Conservation (phyloP, 2,329 filamentous ascomycete genomes). For the Trematosphaeria pertusa region DNA sequence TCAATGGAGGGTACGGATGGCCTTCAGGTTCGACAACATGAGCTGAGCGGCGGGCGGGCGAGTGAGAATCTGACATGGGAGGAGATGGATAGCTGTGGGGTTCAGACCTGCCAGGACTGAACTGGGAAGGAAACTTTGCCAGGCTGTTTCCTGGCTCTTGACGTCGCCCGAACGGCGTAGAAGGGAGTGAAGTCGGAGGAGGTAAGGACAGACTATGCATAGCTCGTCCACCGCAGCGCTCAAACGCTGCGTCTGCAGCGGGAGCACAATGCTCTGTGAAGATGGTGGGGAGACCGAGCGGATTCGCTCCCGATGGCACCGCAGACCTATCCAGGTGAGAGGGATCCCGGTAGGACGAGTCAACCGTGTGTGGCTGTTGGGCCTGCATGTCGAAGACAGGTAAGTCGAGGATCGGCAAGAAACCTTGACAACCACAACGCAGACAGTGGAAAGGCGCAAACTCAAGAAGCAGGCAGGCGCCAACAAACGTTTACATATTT, state of each 20-base stretch:
- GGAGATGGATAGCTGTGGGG: slow-evolving; percentile 55
- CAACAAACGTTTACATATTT: slow-evolving; percentile 25
- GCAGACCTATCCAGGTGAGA: slow-evolving; percentile 26
- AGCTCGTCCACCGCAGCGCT: slow-evolving; percentile 46
- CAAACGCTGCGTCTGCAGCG: slow-evolving; percentile 44
- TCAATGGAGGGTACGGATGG: slow-evolving; percentile 34
- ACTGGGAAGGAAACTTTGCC: slow-evolving; percentile 41
- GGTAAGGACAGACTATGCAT: slow-evolving; percentile 52
- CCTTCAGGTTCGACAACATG: slow-evolving; percentile 42
- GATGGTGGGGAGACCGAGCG: slow-evolving; percentile 26
- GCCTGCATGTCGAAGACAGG: slow-evolving; percentile 41
- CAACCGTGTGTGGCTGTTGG: slow-evolving; percentile 29
- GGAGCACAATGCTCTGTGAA: slow-evolving; percentile 37
- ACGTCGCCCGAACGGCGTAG: slow-evolving; percentile 47
- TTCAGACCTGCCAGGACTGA: slow-evolving; percentile 45
- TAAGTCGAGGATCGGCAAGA: slow-evolving; percentile 37
- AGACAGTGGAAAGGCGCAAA: slow-evolving; percentile 10
- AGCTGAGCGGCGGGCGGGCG: slow-evolving; percentile 48
- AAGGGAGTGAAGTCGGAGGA: slow-evolving; percentile 44
- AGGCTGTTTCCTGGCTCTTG: slow-evolving; percentile 44
- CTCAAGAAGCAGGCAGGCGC: slow-evolving; percentile 16
- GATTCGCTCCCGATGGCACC: slow-evolving; percentile 20
- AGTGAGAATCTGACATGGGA: slow-evolving; percentile 60
- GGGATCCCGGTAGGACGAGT: slow-evolving; percentile 24
- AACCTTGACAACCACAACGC: slow-evolving; percentile 19